These are phyloP conservation scores for Aspergillus sp. DNA, from an alignment of 2,329 filamentous ascomycete species.

Conservation along the genomic window DNA sequence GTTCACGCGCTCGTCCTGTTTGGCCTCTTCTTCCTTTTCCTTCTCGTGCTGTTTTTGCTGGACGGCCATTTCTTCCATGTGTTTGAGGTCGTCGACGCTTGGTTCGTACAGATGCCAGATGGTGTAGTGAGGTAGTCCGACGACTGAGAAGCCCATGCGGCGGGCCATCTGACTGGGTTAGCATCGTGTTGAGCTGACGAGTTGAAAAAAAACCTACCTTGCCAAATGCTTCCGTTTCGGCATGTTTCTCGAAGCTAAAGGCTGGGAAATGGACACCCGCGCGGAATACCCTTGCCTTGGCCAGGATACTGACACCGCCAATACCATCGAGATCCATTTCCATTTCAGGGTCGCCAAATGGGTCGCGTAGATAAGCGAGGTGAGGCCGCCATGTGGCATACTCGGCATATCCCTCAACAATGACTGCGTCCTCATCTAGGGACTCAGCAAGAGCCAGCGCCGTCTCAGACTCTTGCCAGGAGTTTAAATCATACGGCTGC, in stretches of 20 bases:
- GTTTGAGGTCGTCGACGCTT: conserved; percentile 92
- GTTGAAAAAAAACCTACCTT: conserved; percentile 57
- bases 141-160: conserved; percentile 90
- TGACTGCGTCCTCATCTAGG: conserved; percentile 94
- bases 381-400: conserved; percentile 98
- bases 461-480: conserved; percentile 98
- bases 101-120: conserved; percentile 99
- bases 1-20: conserved; percentile 70
- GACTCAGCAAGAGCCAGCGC: conserved; percentile 89
- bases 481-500: conserved; percentile 96
- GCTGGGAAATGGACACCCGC: conserved; percentile 95
- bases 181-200: neutral
- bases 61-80: conserved; percentile 98
- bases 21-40: conserved; percentile 67
- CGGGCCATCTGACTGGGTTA: conserved; percentile 71
- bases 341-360: conserved; percentile 96
- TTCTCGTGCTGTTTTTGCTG: conserved; percentile 73
- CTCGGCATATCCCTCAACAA: conserved; percentile 97
- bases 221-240: conserved; percentile 96
- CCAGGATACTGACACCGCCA: conserved; percentile 92
- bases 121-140: conserved; percentile 93
- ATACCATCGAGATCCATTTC: conserved; percentile 99
- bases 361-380: conserved; percentile 90
- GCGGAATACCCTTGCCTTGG: conserved; percentile 92
- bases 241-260: conserved; percentile 97